A percentile compares a stretch with the other conserved stretches of the same genome.
These are phyloP conservation scores for Teratosphaeriaceae sp. DNA, from an alignment of 2,329 filamentous ascomycete species.

Conservation along the genomic window DNA sequence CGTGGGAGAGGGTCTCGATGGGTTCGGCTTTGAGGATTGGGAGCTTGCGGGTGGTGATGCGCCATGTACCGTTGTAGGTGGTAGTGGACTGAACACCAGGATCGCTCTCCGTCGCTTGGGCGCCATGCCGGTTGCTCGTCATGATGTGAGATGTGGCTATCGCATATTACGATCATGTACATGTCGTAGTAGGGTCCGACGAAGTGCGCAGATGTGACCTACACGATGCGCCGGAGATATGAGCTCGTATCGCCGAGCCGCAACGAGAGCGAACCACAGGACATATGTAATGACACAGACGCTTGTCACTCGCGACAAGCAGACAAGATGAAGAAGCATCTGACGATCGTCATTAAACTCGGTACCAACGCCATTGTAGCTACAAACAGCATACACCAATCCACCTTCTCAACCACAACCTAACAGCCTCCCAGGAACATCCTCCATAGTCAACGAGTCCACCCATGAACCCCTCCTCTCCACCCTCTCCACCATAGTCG, in stretches of 20 bases:
- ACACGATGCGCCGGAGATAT: too few relatives aligned
- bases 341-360: slow-evolving; percentile 81
- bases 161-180: too few relatives aligned
- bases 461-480: slow-evolving; percentile 91
- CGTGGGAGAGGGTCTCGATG: slow-evolving; percentile 76
- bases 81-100: slow-evolving; percentile 11
- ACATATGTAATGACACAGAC: too few relatives aligned
- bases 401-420: slow-evolving; percentile 7
- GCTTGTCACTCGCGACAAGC: not conserved
- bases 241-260: too few relatives aligned
- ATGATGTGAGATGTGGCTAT: too few relatives aligned
- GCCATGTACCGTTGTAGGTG: slow-evolving; percentile 26
- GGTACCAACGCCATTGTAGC: slow-evolving; percentile 45
- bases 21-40: slow-evolving; percentile 89
- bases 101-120: not conserved
- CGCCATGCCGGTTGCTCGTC: too few relatives aligned
- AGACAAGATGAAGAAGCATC: slow-evolving; percentile 57
- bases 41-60: slow-evolving; percentile 75
- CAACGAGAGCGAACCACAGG: too few relatives aligned
- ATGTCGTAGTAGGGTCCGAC: too few relatives aligned
- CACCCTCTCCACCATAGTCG: slow-evolving; percentile 84
- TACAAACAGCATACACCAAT: not conserved
- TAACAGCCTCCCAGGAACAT: slow-evolving; percentile 61
- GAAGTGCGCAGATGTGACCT: too few relatives aligned
- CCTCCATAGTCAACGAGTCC: slow-evolving; percentile 96